Percentiles rank a stretch among this genome's conserved stretches.
These are phyloP conservation scores for Ceratobasidium sp. DNA, from an alignment of 1,284 basidiomycete species.

Conservation along the genomic window DNA sequence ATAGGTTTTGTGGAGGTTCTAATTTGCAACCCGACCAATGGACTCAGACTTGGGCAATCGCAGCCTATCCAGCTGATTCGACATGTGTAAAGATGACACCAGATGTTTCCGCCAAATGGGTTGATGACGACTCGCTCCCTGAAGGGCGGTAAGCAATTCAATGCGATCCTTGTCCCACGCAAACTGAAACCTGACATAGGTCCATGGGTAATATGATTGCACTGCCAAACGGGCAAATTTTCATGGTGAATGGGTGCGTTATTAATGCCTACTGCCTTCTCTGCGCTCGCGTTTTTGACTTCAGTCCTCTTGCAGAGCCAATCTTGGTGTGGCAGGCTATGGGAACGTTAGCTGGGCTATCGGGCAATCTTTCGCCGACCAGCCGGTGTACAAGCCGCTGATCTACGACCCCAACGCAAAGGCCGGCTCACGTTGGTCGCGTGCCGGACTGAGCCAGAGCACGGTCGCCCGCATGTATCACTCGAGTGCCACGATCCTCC, in stretches of 20 bases:
- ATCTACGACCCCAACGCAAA: constrained; percentile 78
- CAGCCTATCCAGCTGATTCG: constrained; percentile 56
- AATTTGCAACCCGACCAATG: constrained; percentile 76
- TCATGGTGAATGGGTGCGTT: constrained; percentile 71
- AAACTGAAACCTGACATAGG: constrained; percentile 53
- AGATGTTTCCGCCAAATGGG: constrained; percentile 65
- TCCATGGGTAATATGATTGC: constrained; percentile 82
- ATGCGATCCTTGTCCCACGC: too few relatives aligned
- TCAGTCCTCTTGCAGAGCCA: constrained; percentile 53
- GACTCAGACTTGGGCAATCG: constrained; percentile 58
- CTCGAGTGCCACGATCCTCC: constrained; percentile 85
- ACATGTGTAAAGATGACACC: constrained; percentile 73
- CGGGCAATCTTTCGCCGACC: constrained; percentile 60
- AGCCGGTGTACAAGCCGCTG: constrained; percentile 72
- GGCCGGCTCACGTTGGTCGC: constrained; percentile 77
- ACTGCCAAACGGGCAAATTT: constrained; percentile 76
- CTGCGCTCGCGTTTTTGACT: not conserved
- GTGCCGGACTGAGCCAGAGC: constrained; percentile 64
- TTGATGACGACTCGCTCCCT: constrained; percentile 78
- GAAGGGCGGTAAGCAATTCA: constrained; percentile 63
- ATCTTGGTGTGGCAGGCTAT: constrained; percentile 54
- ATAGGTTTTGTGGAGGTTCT: constrained; percentile 86
- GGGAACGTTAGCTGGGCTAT: constrained; percentile 55
- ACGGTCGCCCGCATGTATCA: constrained; percentile 84
- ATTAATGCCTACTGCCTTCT: constrained; percentile 34